Evolutionary conservation across 2,329 filamentous ascomycete species (phyloP), one percentile per base, ranked within the genome.

Genomic region (Graphilbum fragrans): DNA sequence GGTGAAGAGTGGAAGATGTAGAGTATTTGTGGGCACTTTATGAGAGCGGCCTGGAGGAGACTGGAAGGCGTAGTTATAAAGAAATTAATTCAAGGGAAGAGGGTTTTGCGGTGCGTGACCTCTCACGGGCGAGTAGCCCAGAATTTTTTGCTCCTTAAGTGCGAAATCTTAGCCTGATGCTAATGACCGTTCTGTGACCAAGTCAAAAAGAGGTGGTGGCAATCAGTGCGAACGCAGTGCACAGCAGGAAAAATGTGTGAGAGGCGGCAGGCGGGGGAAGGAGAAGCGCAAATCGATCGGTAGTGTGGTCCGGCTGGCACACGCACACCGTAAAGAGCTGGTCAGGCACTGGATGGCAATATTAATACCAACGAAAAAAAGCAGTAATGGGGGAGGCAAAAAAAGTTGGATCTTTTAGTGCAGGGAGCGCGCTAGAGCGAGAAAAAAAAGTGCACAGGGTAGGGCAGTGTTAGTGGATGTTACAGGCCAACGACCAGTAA

Each of bases 401-500:
- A 22, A 18, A 35, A 33, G 17, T 18, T 16, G 25, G 17, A n/a
- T 14, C 16, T 25, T n/a, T 37, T 21, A n/a, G 21, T 37, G 21
- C n/a, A 16, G 36, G 6, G 20, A 25, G 40, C 7, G 12, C 14
- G 19, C 21, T 10, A 31, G 16, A 41, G 21, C 16, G n/a, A 35
- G 11, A 21, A 31, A 38, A 23, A 38, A 25, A 18, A 31, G 33
- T 23, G 33, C 33, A 21, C 33, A 35, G 17, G 17, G 33, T 10
- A 21, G 17, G 33, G 33, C 33, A 21, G 6, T 19, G 33, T 35
- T 19, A 35, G 33, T 19, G 33, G 27, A 17, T 45, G 44, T 43
- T 43, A 48, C 29, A 48, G 46, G 43, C 41, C 43, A 34, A 44
- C n/a, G 33, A 43, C 40, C 39, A 42, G 41, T n/a, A 34, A 39